Percentiles rank a stretch among this genome's conserved stretches.
Evolutionary conservation across 1,284 basidiomycete species (phyloP).

Genomic region (Earliella scabrosa): DNA sequence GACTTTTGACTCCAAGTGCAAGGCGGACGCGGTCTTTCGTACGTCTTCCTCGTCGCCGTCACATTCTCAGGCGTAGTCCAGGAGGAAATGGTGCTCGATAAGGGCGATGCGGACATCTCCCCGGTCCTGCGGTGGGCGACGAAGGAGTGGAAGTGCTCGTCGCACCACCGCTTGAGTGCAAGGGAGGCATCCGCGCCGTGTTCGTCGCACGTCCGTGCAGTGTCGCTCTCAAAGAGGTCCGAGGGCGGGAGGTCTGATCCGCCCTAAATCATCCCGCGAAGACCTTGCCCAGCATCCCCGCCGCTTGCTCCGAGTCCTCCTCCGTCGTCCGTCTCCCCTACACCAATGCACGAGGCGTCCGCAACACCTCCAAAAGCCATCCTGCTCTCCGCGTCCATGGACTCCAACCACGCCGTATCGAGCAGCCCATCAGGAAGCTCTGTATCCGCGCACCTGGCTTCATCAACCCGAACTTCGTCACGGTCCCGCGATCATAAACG

Average conservation of each 20-base stretch:
- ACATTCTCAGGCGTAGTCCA: constrained; percentile 32
- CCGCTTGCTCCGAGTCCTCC: no score
- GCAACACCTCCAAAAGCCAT: constrained; percentile 73
- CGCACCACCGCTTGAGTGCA: no score
- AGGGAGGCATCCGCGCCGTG: no score
- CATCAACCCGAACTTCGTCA: constrained; percentile 89
- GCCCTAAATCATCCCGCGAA: no score
- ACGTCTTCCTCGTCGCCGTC: constrained; percentile 77
- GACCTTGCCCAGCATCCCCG: no score
- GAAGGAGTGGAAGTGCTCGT: no score
- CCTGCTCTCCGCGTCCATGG: constrained; percentile 73
- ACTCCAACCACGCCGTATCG: constrained; percentile 93
- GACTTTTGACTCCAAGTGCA: constrained; percentile 89
- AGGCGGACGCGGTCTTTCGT: constrained; percentile 89
- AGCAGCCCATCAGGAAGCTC: constrained; percentile 94
- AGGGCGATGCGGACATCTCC: constrained; percentile 97
- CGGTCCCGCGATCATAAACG: constrained; percentile 87
- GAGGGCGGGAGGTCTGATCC: no score
- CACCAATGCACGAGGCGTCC: constrained; percentile 75
- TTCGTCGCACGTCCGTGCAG: no score
- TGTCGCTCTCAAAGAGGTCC: no score
- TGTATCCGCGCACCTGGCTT: constrained; percentile 92
- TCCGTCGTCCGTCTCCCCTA: constrained; percentile 21
- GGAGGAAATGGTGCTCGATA: constrained; percentile 77
- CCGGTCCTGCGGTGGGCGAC: no score